Base-by-base conservation (phyloP, 106 monocot genomes). In the Ottelia alismoides region DNA sequence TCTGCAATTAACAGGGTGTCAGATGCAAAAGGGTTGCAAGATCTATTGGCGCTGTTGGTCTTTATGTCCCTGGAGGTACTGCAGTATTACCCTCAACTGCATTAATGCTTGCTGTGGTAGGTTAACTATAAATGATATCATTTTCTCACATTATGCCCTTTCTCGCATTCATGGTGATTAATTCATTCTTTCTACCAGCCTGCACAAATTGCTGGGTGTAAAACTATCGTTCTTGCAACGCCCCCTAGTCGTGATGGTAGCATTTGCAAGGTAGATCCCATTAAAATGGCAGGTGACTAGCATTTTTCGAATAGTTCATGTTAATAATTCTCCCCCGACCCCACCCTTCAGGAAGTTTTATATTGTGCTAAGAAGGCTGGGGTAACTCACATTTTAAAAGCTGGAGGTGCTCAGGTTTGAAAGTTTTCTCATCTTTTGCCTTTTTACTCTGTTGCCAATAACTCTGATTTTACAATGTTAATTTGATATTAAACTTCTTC, bases 311-410 rank as follows among this genome's bases (percentile, higher is more conserved):
- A 43, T n/a, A n/a, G n/a, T n/a, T n/a, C n/a, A n/a, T n/a, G n/a
- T n/a, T n/a, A n/a, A n/a, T n/a, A n/a, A n/a, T n/a, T n/a, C n/a
- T n/a, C n/a, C n/a, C n/a, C n/a, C n/a, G n/a, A n/a, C n/a, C n/a
- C n/a, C n/a, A n/a, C n/a, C n/a, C n/a, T 43, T 6, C 20, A 98
- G 96, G 96, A 98, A 57, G 96, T 98, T 28, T 74, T 98, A 22
- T 98, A 98, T 60, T 98, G 96, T 72, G 81, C 89, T 29, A 98
- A 98, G 64, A 98, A 85, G 54, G 78, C 90, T 58, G 96, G 96
- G 55, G 96, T 98, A 0, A 90, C 89, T 12, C 96, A 98, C 45
- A 79, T 98, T 61, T 72, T 98, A 31, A 98, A 85, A 71, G 96
- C 89, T 47, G 96, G 96, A 18, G 96, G 96, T 67, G 96, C 89